A percentile compares a stretch with the other conserved stretches of the same genome.
These are phyloP conservation scores for Fusarium sp. DNA, from an alignment of 2,329 filamentous ascomycete genomes.

Conservation along the genomic window DNA sequence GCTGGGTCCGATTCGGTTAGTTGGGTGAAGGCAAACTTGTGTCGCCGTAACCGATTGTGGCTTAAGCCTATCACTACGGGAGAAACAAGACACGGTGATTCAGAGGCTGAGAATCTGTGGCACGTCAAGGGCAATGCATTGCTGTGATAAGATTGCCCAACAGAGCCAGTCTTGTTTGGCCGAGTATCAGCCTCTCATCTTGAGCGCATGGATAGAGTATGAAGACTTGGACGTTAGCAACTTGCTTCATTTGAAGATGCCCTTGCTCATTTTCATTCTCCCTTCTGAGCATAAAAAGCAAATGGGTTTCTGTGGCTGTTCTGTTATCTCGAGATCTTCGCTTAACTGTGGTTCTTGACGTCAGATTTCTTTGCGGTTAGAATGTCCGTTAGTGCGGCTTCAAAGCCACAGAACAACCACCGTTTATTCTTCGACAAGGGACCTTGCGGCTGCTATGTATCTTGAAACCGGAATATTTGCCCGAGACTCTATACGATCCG, in stretches of 20 bases:
- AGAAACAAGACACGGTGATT: background rate
- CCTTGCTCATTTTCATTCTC: background rate
- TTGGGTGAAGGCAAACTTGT: conserved; percentile 27
- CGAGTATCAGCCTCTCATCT: background rate
- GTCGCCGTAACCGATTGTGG: conserved; percentile 39
- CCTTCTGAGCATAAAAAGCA: background rate
- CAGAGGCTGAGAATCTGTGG: background rate
- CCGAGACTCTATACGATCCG: background rate
- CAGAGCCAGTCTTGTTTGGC: background rate
- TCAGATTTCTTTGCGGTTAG: conserved; percentile 1
- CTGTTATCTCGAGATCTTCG: background rate
- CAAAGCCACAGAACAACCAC: background rate
- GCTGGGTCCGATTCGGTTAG: conserved; percentile 34
- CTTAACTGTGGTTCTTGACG: background rate
- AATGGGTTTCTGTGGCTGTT: background rate
- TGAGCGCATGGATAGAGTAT: too few species aligned
- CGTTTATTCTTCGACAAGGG: background rate
- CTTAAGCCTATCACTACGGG: conserved; percentile 21
- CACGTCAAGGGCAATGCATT: background rate
- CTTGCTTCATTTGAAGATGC: background rate
- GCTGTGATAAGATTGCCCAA: background rate
- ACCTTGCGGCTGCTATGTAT: background rate
- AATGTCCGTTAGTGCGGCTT: conserved; percentile 7
- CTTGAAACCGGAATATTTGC: background rate
- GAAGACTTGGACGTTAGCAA: background rate